Evolutionary conservation across 73 alveolate genomes (phyloP), one percentile per base, ranked within the genome.

Genomic region (Paramecium bursaria): DNA sequence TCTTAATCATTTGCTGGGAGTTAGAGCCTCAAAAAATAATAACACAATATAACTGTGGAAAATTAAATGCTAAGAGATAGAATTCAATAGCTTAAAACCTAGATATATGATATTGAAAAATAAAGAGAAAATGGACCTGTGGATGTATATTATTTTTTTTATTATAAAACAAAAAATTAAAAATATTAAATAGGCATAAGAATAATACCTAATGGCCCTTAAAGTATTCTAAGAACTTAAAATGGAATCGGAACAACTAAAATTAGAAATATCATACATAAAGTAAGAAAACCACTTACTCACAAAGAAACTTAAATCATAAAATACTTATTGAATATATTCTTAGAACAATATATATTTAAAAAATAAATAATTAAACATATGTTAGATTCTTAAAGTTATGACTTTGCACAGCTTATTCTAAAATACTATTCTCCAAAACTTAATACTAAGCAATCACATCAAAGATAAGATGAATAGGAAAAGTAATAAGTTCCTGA

Each of bases 381-480:
- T 46, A 46, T 4, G 52, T 26, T 76, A 54, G 52, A 67, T 31
- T 22, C 50, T 29, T 76, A 50, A 22, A 46, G 67, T 4, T 54
- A 77, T 25, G 76, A 77, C 22, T 77, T 77, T 33, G 75, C 82
- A 33, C 29, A 77, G 31, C 33, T 77, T 11, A 35, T 77, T 17
- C 60, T 77, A n/a, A 73, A 77, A 44, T 60, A 77, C 22, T 77
- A 53, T 77, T 60, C 82, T 19, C 82, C 88, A n/a, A 61, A 61
- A 46, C 46, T 73, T 1, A 35, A 48, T 9, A 33, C 42, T 29
- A 77, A 77, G 35, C 26, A 77, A 39, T 50, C 48, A 17, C 48
- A 50, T 30, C 39, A 26, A 75, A 46, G 31, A 53, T 35, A 77
- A 21, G 39, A 53, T 52, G 82, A 51, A 15, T n/a, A n/a, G n/a